Base-by-base conservation (phyloP, 106 monocot genomes). In the Xerophyta viscosa region DNA sequence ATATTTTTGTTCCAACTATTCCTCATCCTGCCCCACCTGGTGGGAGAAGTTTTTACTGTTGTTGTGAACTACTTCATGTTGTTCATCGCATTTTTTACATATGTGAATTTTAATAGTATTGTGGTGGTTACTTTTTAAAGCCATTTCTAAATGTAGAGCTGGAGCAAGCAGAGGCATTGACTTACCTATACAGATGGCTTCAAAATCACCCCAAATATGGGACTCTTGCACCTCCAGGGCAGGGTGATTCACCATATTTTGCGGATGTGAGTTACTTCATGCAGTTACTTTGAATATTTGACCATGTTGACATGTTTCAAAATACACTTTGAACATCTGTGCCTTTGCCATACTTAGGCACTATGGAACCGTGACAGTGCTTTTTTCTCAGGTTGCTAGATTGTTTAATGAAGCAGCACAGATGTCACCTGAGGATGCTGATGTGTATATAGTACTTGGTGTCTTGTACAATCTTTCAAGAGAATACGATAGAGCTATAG, bases 131-230 rank as follows among this genome's bases (percentile, higher is more conserved):
- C n/a, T n/a, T n/a, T n/a, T n/a, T n/a, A n/a, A n/a, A n/a, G n/a
- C n/a, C n/a, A n/a, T n/a, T n/a, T n/a, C n/a, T n/a, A n/a, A n/a
- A 57, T 70, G 45, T 81, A 96, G 96, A 96, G 56, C 69, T 96
- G 58, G 96, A 96, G 64, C 84, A 85, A 65, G 65, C 67, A 57
- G 84, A 85, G 54, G 96, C 96, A 60, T 71, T 96, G 62, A 88
- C 55, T 10, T 85, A 89, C 76, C 85, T 96, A 23, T 69, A 76
- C 50, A 66, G 58, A 57, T 96, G 96, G 96, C 88, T 96, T 60
- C 77, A 89, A 74, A 88, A 96, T 76, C 96, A 96, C 57, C 84
- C 84, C 31, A 96, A 82, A 71, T 96, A 96, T 71, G 81, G 82
- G 47, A 12, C 65, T 59, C 69, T 96, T 65, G 76, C 78, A 41